Percentiles rank a stretch among this genome's conserved stretches.
These are phyloP conservation scores for Cyclotella baltica DNA, from an alignment of 108 stramenopile genomes.

Conservation along the genomic window DNA sequence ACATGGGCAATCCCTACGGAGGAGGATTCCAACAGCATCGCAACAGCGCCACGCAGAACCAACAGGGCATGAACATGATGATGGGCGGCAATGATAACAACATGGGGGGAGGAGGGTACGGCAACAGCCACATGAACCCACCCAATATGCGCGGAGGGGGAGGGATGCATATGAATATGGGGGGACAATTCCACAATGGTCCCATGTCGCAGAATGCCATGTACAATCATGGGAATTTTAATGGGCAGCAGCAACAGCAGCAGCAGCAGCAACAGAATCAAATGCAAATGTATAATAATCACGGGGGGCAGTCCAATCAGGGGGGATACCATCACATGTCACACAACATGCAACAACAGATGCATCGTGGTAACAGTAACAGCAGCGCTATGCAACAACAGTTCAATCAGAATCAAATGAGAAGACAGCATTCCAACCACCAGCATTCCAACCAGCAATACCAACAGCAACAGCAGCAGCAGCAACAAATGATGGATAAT, in stretches of 20 bases:
- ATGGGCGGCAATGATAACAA: too few relatives aligned
- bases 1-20: slow-evolving; percentile 19
- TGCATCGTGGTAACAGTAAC: slow-evolving; percentile 52
- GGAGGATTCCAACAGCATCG: slow-evolving; percentile 23
- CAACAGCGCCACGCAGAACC: too few relatives aligned
- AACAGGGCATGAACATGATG: too few relatives aligned
- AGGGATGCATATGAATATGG: slow-evolving; percentile 44
- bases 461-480: too few relatives aligned
- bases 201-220: slow-evolving; percentile 15
- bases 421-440: slow-evolving; percentile 18
- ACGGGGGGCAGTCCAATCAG: background rate
- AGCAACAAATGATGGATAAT: background rate
- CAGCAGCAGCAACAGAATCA: slow-evolving; percentile 27
- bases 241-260: slow-evolving; percentile 40
- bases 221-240: slow-evolving; percentile 27
- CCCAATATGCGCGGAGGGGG: slow-evolving; percentile 14
- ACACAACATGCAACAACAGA: slow-evolving; percentile 32
- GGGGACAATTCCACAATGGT: slow-evolving; percentile 23
- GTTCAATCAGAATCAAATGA: slow-evolving; percentile 3
- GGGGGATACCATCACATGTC: slow-evolving; percentile 6
- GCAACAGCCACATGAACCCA: slow-evolving; percentile 21
- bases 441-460: slow-evolving; percentile 25
- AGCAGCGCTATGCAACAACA: slow-evolving; percentile 32
- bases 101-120: slow-evolving; percentile 37
- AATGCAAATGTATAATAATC: slow-evolving; percentile 34